Percentiles rank a stretch among this genome's conserved stretches.
phyloP scores from a whole-genome alignment of 768 basidiomycete genomes.

The Gymnopilus dilepis region DNA sequence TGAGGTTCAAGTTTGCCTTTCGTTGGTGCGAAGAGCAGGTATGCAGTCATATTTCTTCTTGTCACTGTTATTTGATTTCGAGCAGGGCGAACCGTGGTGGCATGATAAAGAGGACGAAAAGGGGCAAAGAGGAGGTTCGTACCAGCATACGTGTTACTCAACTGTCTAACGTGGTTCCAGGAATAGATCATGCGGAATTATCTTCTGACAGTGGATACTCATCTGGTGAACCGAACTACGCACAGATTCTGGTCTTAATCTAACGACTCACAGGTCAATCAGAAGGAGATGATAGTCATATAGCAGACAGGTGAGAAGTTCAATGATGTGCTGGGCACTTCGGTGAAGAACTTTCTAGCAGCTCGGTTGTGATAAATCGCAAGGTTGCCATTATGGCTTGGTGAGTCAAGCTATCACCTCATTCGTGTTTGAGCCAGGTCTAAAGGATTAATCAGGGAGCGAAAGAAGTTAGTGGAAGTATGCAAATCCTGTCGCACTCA shows the following conservation, averaged over 20 bases:
- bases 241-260: too few species aligned
- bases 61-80: background rate
- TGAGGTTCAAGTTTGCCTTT: conserved; percentile 84
- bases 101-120: background rate
- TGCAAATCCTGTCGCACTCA: conserved; percentile 50
- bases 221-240: too few species aligned
- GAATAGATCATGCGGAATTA: background rate
- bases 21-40: conserved; percentile 82
- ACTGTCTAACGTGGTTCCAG: background rate
- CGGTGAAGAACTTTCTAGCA: too few species aligned
- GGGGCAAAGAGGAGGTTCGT: background rate
- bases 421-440: background rate
- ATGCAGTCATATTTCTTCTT: background rate
- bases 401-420: background rate
- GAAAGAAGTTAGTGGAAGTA: background rate
- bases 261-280: too few species aligned
- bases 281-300: too few species aligned
- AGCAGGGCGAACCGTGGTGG: conserved; percentile 57
- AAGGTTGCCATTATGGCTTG: background rate
- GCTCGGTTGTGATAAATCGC: too few species aligned
- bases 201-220: background rate
- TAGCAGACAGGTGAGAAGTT: too few species aligned
- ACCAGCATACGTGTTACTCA: background rate
- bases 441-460: background rate
- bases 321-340: too few species aligned